phyloP scores from a whole-genome alignment of 441 rosid genomes.

The Adansonia madagascariensis region DNA sequence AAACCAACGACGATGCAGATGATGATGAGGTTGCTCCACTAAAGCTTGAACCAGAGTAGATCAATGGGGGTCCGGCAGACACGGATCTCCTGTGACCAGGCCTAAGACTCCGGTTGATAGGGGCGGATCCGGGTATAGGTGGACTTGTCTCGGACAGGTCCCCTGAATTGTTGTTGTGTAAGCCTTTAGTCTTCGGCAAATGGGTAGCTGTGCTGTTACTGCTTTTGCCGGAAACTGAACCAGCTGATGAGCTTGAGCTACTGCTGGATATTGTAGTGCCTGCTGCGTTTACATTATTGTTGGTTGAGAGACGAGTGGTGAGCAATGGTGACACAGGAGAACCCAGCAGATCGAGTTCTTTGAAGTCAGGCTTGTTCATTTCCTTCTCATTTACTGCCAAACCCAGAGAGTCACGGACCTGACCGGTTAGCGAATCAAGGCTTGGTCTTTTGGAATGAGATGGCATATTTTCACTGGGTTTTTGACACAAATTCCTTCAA shows the following conservation, averaged over 20 bases:
- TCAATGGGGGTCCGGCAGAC: constrained; percentile 68
- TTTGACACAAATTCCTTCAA: not conserved
- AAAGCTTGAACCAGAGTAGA: constrained; percentile 60
- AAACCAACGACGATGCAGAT: constrained; percentile 28
- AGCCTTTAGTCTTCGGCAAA: constrained; percentile 25
- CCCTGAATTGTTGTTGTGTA: constrained; percentile 32
- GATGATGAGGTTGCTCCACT: constrained; percentile 35
- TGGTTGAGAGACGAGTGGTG: constrained; percentile 35
- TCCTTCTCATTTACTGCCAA: constrained; percentile 12
- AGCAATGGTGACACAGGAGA: constrained; percentile 64
- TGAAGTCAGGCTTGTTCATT: constrained; percentile 66
- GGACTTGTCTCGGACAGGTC: constrained; percentile 37
- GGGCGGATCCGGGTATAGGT: constrained; percentile 41
- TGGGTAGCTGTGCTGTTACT: constrained; percentile 22
- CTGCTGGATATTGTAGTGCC: constrained; percentile 41
- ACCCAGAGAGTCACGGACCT: constrained; percentile 44
- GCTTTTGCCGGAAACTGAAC: constrained; percentile 44
- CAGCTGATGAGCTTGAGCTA: constrained; percentile 54
- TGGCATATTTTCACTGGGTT: constrained; percentile 25
- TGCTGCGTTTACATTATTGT: constrained; percentile 3
- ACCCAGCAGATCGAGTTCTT: constrained; percentile 68
- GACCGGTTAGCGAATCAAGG: constrained; percentile 42
- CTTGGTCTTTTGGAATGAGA: constrained; percentile 42
- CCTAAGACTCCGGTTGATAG: constrained; percentile 32
- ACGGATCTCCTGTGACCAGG: constrained; percentile 74